Evolutionary conservation across 208 protist species (phyloP).

Genomic region (Leishmania martiniquensis): DNA sequence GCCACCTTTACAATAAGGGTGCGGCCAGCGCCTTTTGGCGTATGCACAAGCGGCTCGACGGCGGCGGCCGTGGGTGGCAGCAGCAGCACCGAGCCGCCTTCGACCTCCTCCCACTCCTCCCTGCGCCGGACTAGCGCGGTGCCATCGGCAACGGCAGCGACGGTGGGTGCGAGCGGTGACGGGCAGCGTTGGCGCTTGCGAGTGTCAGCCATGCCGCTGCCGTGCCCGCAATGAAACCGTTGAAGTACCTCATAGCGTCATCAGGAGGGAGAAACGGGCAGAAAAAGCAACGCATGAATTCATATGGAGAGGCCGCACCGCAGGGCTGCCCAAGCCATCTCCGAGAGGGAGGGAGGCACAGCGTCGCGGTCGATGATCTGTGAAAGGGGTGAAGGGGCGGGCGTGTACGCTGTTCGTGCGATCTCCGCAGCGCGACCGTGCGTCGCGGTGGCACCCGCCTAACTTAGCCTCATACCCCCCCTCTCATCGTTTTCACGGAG

Average conservation of each 20-base stretch:
- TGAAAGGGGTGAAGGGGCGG: not conserved
- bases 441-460: not conserved
- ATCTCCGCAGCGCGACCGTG: not conserved
- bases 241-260: not conserved
- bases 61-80: slow-evolving; percentile 35
- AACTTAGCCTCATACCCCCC: not conserved
- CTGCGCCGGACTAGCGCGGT: not conserved
- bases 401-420: not conserved
- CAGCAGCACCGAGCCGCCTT: slow-evolving; percentile 37
- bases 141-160: not conserved
- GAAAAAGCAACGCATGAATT: not conserved
- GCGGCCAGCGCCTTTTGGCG: not conserved
- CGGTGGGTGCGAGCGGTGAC: not conserved
- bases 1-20: slow-evolving; percentile 44
- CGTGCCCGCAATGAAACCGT: not conserved
- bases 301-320: not conserved
- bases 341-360: not conserved
- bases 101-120: slow-evolving; percentile 34
- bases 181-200: slow-evolving; percentile 20
- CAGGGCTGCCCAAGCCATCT: not conserved
- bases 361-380: not conserved
- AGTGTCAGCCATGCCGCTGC: slow-evolving; percentile 15
- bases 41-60: slow-evolving; percentile 10
- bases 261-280: not conserved
- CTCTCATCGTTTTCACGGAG: not conserved